These are phyloP conservation scores for Fagopyrum tataricum DNA, from an alignment of 148 eudicot genomes.

Conservation along the genomic window DNA sequence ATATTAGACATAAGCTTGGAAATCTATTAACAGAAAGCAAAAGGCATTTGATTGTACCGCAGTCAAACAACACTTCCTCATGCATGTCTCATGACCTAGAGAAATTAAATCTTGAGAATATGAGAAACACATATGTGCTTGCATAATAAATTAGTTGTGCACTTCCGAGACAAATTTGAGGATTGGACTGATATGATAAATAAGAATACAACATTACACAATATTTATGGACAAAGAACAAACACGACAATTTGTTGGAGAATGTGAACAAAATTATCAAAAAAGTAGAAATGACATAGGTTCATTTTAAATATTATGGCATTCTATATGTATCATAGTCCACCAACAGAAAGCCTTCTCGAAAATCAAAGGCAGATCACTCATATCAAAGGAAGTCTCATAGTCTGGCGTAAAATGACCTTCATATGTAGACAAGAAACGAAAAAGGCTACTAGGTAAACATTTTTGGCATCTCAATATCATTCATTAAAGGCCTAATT, in stretches of 20 bases:
- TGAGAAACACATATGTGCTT: neutral
- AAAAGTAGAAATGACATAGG: neutral
- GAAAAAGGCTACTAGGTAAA: neutral
- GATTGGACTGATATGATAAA: neutral
- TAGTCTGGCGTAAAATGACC: neutral
- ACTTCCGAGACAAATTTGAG: neutral
- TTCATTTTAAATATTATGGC: neutral
- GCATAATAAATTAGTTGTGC: neutral
- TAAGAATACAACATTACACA: neutral
- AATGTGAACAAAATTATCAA: neutral
- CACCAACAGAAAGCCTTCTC: neutral
- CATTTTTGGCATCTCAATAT: neutral
- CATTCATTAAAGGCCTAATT: neutral
- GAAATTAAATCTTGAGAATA: neutral
- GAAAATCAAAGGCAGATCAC: too few species aligned
- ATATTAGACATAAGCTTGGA: neutral
- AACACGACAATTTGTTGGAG: neutral
- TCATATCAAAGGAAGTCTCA: neutral
- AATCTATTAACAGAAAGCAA: neutral
- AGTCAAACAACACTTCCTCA: neutral
- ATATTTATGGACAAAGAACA: neutral
- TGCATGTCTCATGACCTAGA: neutral
- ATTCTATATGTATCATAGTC: neutral
- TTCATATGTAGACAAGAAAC: slow-evolving; percentile 5
- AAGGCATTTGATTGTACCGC: neutral